Evolutionary conservation across 2,329 filamentous ascomycete species (phyloP), one percentile per base, ranked within the genome.

Genomic region (Coniochaeta prunicola): DNA sequence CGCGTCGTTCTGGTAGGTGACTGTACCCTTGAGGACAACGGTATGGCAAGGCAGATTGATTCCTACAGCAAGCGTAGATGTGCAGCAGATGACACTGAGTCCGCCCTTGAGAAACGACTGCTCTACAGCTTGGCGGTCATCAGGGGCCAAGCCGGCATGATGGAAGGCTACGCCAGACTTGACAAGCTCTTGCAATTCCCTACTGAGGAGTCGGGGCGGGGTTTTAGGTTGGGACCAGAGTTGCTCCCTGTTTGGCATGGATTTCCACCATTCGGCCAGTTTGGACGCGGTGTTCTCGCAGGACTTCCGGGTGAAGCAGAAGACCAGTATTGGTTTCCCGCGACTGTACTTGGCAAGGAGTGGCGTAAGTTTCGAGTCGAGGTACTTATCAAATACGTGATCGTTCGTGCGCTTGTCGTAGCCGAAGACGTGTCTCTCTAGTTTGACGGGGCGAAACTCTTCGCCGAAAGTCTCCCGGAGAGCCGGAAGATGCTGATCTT

Each of bases 21-120:
- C 80, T 0, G 91, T 96, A 24, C 90, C 89, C 70, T 96, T 96
- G 58, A 96, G 82, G 10, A 96, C 85, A 4, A 92, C 90, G 3
- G 92, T 83, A 68, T 94, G 88, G 61, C 90, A 92, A 10, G 91
- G 91, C 10, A 96, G 73, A 67, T 96, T 96, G 31, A 96, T 83
- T 0, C 91, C 91, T 13, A 94, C 87, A 1, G 91, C 90, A 19
- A 96, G 76, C 0, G 91, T 96, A 0, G 90, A 92, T 0, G 91
- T 96, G 68, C 90, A 94, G 70, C 91, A 96, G 57, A 96, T 92
- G 33, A 96, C 84, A 62, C 78, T 86, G 59, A 96, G 80, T n/a
- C 90, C 78, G 0, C 90, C 88, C 19, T 83, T 75, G 4, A 91
- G 73, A 64, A 88, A 96, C 0, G 80, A 81, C 50, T 79, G 80